Evolutionary conservation across 768 basidiomycete genomes (phyloP), one percentile per base, ranked within the genome.

Genomic region (Paxillus rubicundulus): DNA sequence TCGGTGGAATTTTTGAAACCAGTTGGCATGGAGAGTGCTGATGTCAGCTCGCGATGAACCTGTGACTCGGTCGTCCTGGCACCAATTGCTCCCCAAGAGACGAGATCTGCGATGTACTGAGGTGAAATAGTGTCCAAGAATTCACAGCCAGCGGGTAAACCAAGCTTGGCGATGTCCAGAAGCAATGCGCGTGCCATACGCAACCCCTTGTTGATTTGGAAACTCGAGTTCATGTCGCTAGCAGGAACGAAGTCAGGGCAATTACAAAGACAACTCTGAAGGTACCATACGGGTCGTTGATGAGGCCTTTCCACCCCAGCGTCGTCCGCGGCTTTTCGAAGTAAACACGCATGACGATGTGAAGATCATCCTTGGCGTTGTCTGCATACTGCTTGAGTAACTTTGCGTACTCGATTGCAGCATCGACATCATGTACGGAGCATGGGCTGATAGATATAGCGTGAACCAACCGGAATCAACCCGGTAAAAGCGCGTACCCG

Each of bases 1-100:
- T 98, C 97, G 2, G 96, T 98, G 10, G 91, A 91, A 63, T 99
- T 99, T 74, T 99, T 99, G 84, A 99, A 98, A 8, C 97, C 97
- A 5, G 94, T 92, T 3, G 91, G 89, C 89, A 96, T 93, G 14
- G 89, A 92, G n/a, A 96, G 76, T 2, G 86, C 90, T 5, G 86
- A 89, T 9, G 84, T 82, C 14, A 96, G 78, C 70, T 96, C 93
- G 42, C 93, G 86, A 66, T 96, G 93, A 14, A 96, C 91, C 67
- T 96, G 88, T 4, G 89, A 92, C 68, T 96, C 93, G 1, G 94
- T 95, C 12, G 93, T 94, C 13, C 92, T 81, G 12, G 91, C 92
- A 33, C 90, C 97, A 59, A 99, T 98, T 2, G 96, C 96, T 45
- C 95, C 96, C 94, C 96, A 98, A 9, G 90, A 85, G 52, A 88